Base-by-base conservation (phyloP, 1,139 yeast genomes). In the Sugiyamaella sp. region DNA sequence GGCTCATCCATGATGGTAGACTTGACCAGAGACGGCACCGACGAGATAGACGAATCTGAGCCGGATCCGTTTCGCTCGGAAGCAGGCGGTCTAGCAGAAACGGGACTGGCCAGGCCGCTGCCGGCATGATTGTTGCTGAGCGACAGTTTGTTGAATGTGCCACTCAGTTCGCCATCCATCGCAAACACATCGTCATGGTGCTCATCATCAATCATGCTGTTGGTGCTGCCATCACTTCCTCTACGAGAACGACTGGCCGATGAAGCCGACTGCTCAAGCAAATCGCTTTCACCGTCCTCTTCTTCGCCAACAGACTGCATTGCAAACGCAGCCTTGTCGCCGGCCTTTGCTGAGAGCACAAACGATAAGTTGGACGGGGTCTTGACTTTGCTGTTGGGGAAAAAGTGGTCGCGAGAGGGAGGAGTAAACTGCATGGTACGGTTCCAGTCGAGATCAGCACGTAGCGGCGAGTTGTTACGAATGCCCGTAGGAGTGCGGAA, bases 341-440 rank as follows among this genome's bases (percentile, higher is more conserved):
- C 37, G 42, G 44, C 50, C 48, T 39, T 43, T 51, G 47, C 45
- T 39, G 54, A 44, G 38, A 58, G 43, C 42, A 58, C 51, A 51
- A 49, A 46, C 43, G 56, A 38, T 54, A 53, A 27, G 50, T 54
- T 57, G 45, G 57, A 58, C n/a, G 57, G 58, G 4, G 46, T 42
- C 38, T 54, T 54, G 29, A 57, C 53, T 39, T 52, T 54, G 19
- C 56, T 47, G n/a, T 52, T 42, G 21, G 56, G 51, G 49, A 52
- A 54, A 22, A 50, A 38, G 12, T 45, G 25, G 4, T 20, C 24
- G 8, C 35, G 40, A 25, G 59, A 63, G 6, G 70, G 74, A 35
- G 74, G 74, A 25, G 74, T 71, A 62, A 66, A 71, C 66, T 69
- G 71, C 68, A 67, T 68, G 22, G 70, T 67, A 47, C 73, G 67